Evolutionary conservation across 768 basidiomycete species (phyloP).

Genomic region (Hysterangium stoloniferum): DNA sequence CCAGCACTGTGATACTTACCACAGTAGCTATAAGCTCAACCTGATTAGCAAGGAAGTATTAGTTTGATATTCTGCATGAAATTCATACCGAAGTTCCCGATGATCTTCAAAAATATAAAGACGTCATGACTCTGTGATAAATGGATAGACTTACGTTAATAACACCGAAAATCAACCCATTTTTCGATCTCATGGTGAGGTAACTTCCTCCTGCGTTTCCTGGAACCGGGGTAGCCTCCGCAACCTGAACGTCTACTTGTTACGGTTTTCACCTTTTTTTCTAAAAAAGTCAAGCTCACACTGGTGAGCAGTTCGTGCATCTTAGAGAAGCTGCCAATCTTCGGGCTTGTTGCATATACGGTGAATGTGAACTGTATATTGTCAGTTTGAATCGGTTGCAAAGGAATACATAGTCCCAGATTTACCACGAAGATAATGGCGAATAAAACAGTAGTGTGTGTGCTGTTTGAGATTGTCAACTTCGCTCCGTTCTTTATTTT

Average conservation of each 20-base stretch:
- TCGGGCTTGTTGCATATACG: slow-evolving; percentile 69
- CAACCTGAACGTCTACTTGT: slow-evolving; percentile 24
- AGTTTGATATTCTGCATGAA: slow-evolving; percentile 11
- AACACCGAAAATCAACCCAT: slow-evolving; percentile 76
- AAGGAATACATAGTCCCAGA: slow-evolving; percentile 11
- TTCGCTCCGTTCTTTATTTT: neutral
- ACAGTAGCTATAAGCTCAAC: slow-evolving; percentile 10
- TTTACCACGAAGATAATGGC: slow-evolving; percentile 68
- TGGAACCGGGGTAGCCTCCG: slow-evolving; percentile 48
- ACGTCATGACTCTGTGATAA: neutral
- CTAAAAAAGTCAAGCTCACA: neutral
- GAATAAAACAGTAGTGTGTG: slow-evolving; percentile 81
- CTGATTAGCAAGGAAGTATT: no score
- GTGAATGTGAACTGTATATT: slow-evolving; percentile 39
- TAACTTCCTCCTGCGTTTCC: slow-evolving; percentile 87
- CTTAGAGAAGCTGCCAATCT: slow-evolving; percentile 67
- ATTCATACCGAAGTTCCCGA: slow-evolving; percentile 72
- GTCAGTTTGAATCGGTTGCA: neutral
- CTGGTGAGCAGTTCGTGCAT: slow-evolving; percentile 76
- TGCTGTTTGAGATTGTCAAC: slow-evolving; percentile 36
- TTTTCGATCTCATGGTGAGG: slow-evolving; percentile 62
- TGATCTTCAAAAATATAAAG: slow-evolving; percentile 26
- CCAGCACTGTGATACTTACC: slow-evolving; percentile 3
- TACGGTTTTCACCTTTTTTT: neutral
- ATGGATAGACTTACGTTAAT: slow-evolving; percentile 48